Conservation (phyloP, 352 stramenopile species). For the Aphanomyces invadans region DNA sequence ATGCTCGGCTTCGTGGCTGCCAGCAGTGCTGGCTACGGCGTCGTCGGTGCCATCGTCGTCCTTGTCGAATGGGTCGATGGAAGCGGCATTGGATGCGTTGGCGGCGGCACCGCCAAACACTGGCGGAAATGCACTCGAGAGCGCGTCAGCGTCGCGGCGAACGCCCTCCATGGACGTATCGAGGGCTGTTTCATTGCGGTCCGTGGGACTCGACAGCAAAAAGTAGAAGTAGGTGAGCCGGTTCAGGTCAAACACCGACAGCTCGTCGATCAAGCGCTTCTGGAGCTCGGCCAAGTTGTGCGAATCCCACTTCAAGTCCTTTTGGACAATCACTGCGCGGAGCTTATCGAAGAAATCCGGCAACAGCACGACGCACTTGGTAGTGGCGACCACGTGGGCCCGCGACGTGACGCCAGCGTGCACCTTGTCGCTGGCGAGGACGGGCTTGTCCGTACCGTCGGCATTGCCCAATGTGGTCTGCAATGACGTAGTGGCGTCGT, state of each 20-base stretch:
- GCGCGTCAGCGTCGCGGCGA: neutral
- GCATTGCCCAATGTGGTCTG: too few relatives aligned
- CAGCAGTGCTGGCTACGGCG: neutral
- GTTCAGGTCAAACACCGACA: constrained; percentile 67
- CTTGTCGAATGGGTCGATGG: neutral
- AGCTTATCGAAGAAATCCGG: constrained; percentile 83
- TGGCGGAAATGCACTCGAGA: constrained; percentile 8
- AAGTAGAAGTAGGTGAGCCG: constrained; percentile 74
- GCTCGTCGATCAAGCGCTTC: constrained; percentile 55
- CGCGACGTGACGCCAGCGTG: constrained; percentile 53
- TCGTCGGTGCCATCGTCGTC: neutral
- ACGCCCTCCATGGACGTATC: constrained; percentile 12
- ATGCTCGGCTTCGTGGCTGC: neutral
- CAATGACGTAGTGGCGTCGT: too few relatives aligned
- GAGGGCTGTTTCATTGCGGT: neutral
- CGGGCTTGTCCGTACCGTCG: too few relatives aligned
- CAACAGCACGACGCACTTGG: constrained; percentile 74
- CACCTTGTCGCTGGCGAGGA: neutral
- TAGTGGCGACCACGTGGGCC: constrained; percentile 54
- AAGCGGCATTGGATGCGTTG: neutral
- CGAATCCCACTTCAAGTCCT: constrained; percentile 74
- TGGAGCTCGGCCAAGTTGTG: constrained; percentile 68
- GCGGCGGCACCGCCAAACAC: neutral
- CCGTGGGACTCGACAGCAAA: constrained; percentile 26
- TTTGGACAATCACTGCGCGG: constrained; percentile 61